Evolutionary conservation across 371 early-diverging fungal species (phyloP).

Genomic region (Mucor indicus): DNA sequence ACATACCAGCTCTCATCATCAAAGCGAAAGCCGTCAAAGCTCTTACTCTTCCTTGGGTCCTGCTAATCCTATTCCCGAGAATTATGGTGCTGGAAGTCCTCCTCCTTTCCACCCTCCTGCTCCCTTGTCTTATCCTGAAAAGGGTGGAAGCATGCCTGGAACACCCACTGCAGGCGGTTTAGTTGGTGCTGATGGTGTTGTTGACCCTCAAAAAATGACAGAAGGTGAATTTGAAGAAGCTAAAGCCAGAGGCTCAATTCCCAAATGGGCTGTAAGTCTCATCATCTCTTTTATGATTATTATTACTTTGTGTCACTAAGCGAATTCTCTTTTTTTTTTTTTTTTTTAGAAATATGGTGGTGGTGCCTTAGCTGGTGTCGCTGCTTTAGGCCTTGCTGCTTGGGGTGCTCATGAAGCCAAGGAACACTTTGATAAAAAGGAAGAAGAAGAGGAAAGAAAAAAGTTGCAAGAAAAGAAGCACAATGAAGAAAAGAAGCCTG

Average conservation of each 20-base stretch:
- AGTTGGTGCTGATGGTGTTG: background rate
- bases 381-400: constrained; percentile 22
- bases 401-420: constrained; percentile 31
- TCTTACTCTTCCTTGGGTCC: constrained; percentile 22
- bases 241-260: constrained; percentile 16
- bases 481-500: background rate
- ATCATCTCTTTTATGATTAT: background rate
- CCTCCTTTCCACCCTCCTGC: constrained; percentile 25
- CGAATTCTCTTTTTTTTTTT: background rate
- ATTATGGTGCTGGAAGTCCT: constrained; percentile 23
- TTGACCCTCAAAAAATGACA: constrained; percentile 11
- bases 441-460: constrained; percentile 10
- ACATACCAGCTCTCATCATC: background rate
- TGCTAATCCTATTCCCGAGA: constrained; percentile 24
- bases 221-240: constrained; percentile 21
- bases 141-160: background rate
- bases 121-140: constrained; percentile 12
- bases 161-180: background rate
- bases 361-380: constrained; percentile 20
- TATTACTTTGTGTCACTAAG: constrained; percentile 4
- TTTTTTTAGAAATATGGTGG: constrained; percentile 25
- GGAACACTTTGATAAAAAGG: constrained; percentile 21
- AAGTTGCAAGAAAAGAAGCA: constrained; percentile 10
- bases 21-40: constrained; percentile 15
- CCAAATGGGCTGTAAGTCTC: constrained; percentile 18